A percentile compares a stretch with the other conserved stretches of the same genome.
phyloP scores from a whole-genome alignment of 2,329 filamentous ascomycete genomes.

The Cercospora sesami region DNA sequence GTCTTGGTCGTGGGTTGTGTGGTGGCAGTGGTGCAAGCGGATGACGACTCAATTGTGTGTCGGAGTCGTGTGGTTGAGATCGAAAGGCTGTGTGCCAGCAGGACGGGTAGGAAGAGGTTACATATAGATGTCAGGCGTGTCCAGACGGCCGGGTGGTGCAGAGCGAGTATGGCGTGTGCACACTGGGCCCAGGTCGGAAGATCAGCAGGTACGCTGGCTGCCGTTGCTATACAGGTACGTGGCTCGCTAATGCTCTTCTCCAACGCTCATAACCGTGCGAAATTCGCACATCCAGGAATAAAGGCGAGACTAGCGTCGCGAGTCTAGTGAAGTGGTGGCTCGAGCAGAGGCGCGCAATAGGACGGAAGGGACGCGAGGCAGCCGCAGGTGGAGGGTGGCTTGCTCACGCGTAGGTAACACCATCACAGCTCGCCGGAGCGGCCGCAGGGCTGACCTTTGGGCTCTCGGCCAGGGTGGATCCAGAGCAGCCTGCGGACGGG shows the following conservation, averaged over 20 bases:
- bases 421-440: background rate
- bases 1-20: no score
- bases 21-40: background rate
- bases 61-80: background rate
- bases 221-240: slow-evolving; percentile 1
- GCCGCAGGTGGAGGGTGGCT: slow-evolving; percentile 9
- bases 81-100: background rate
- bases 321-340: background rate
- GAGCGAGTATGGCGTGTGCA: background rate
- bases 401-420: slow-evolving; percentile 1
- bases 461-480: background rate
- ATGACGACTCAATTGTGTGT: background rate
- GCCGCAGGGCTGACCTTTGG: slow-evolving; percentile 8
- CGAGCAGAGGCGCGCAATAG: background rate
- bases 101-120: background rate
- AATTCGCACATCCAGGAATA: background rate
- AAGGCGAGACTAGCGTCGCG: slow-evolving; percentile 5
- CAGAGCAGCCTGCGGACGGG: background rate
- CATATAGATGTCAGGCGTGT: background rate
- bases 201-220: background rate
- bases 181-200: background rate
- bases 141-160: background rate
- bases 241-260: background rate
- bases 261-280: slow-evolving; percentile 6
- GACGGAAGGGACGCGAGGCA: background rate